Conservation (phyloP, 2,329 filamentous ascomycete species). For the Microdochium paspali region DNA sequence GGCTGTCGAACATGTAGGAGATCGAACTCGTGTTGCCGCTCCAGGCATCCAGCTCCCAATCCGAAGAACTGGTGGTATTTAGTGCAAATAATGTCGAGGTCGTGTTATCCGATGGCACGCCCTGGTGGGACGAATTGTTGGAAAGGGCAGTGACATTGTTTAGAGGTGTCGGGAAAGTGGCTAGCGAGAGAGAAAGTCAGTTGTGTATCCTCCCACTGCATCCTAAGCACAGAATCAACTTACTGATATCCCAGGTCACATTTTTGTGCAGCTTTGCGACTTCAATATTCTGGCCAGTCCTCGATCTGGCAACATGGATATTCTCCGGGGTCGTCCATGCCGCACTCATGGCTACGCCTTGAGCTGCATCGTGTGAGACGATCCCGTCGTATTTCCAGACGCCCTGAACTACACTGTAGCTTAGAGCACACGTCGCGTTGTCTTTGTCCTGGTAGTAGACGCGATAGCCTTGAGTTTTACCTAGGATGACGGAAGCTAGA, state of each 20-base stretch:
- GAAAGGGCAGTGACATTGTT: conserved; percentile 1
- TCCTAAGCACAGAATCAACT: neutral
- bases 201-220: neutral
- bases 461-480: conserved; percentile 15
- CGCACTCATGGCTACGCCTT: conserved; percentile 11
- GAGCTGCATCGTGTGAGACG: conserved; percentile 16
- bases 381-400: conserved; percentile 14
- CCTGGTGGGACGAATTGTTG: neutral
- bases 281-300: conserved; percentile 13
- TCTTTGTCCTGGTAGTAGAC: conserved; percentile 21
- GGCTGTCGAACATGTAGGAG: conserved; percentile 12
- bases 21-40: conserved; percentile 9
- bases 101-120: conserved; percentile 3
- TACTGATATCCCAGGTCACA: conserved; percentile 16
- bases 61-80: conserved; percentile 1
- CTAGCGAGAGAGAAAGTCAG: conserved; percentile 4
- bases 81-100: conserved; percentile 2
- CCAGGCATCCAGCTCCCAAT: conserved; percentile 11
- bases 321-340: conserved; percentile 13
- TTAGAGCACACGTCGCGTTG: conserved; percentile 12
- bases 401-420: conserved; percentile 1
- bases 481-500: conserved; percentile 16
- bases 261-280: conserved; percentile 12
- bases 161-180: conserved; percentile 16
- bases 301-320: conserved; percentile 16